phyloP scores from a whole-genome alignment of 441 rosid species.

The Melastoma candidum region DNA sequence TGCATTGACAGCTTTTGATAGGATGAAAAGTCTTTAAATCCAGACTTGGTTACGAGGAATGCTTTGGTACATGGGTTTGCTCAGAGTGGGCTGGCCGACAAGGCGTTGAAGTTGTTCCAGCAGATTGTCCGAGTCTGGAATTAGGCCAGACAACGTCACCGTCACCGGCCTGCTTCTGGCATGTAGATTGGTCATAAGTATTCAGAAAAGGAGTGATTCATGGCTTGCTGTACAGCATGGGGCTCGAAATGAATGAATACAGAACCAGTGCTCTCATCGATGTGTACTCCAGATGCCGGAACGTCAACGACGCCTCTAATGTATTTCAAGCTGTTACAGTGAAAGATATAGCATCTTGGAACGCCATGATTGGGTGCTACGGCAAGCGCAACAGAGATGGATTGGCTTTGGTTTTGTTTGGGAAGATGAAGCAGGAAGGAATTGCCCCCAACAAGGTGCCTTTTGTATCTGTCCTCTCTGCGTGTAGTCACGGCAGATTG shows the following conservation, averaged over 20 bases:
- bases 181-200: conserved; percentile 21
- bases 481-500: conserved; percentile 32
- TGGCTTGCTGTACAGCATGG: conserved; percentile 29
- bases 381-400: conserved; percentile 34
- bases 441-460: conserved; percentile 23
- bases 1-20: conserved; percentile 15
- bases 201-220: conserved; percentile 32
- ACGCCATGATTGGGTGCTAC: conserved; percentile 36
- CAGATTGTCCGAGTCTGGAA: conserved; percentile 24
- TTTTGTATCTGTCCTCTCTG: conserved; percentile 27
- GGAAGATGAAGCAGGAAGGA: conserved; percentile 26
- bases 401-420: conserved; percentile 21
- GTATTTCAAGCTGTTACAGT: conserved; percentile 18
- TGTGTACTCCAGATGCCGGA: conserved; percentile 41
- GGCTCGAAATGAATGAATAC: conserved; percentile 25
- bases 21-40: conserved; percentile 26
- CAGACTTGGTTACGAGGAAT: conserved; percentile 39
- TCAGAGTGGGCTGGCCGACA: conserved; percentile 21
- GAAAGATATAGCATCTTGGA: conserved; percentile 34
- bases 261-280: conserved; percentile 33
- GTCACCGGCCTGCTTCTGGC: conserved; percentile 34
- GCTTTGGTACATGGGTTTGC: conserved; percentile 31
- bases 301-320: conserved; percentile 23
- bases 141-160: conserved; percentile 31
- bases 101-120: conserved; percentile 25